Percentiles rank a stretch among this genome's conserved stretches.
Evolutionary conservation across 2,329 filamentous ascomycete species (phyloP).

Genomic region (Fusarium sp.): DNA sequence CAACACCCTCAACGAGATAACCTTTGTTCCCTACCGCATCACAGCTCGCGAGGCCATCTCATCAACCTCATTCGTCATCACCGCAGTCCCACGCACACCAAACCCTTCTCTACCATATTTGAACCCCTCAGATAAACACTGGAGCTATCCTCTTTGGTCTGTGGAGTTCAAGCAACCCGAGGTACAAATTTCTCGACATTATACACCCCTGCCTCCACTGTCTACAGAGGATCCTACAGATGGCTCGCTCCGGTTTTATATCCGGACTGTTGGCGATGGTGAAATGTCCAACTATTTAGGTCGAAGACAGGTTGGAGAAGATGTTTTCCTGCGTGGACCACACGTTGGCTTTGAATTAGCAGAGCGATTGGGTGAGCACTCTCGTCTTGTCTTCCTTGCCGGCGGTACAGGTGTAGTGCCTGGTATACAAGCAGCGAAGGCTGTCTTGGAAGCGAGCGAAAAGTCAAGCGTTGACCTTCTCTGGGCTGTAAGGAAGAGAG

Average conservation of each 20-base stretch:
- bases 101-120: constrained; percentile 45
- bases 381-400: constrained; percentile 80
- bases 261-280: constrained; percentile 80
- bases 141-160: constrained; percentile 76
- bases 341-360: constrained; percentile 70
- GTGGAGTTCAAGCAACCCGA: constrained; percentile 95
- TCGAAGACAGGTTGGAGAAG: constrained; percentile 67
- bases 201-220: constrained; percentile 81
- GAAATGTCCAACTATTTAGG: constrained; percentile 88
- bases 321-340: constrained; percentile 82
- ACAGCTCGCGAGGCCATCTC: constrained; percentile 69
- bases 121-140: constrained; percentile 24
- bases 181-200: constrained; percentile 88
- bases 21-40: constrained; percentile 74
- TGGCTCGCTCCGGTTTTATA: constrained; percentile 73
- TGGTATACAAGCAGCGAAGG: constrained; percentile 80
- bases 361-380: constrained; percentile 43
- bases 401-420: constrained; percentile 94
- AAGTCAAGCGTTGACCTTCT: constrained; percentile 70
- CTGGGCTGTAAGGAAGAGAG: constrained; percentile 77
- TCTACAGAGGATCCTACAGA: constrained; percentile 42
- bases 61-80: constrained; percentile 74
- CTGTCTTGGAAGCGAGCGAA: constrained; percentile 58
- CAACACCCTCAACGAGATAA: constrained; percentile 62
- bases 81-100: constrained; percentile 58